A percentile compares a stretch with the other conserved stretches of the same genome.
Evolutionary conservation across 495 filamentous ascomycete genomes (phyloP).

Genomic region (Aspergillus ellipticus): DNA sequence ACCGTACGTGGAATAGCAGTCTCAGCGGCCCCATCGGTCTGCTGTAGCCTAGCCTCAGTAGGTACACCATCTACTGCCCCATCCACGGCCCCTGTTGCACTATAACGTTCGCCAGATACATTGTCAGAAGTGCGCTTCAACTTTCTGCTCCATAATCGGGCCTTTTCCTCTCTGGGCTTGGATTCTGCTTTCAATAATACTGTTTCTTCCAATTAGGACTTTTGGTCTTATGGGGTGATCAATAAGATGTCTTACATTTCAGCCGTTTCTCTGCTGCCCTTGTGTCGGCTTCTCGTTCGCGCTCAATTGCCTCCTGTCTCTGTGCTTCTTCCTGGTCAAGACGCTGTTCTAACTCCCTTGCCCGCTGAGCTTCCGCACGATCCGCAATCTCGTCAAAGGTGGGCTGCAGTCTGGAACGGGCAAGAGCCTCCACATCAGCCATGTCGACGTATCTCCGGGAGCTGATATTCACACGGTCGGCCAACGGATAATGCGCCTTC

Average conservation of each 20-base stretch:
- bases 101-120: neutral
- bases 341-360: slow-evolving; percentile 53
- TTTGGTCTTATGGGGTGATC: neutral
- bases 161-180: slow-evolving; percentile 24
- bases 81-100: slow-evolving; percentile 5
- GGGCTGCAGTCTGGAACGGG: slow-evolving; percentile 75
- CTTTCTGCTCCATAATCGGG: slow-evolving; percentile 23
- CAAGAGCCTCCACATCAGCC: slow-evolving; percentile 76
- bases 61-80: slow-evolving; percentile 8
- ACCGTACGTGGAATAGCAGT: slow-evolving; percentile 13
- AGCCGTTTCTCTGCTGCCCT: slow-evolving; percentile 47
- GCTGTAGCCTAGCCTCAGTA: neutral
- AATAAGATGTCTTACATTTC: slow-evolving; percentile 39
- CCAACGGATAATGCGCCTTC: slow-evolving; percentile 50
- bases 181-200: slow-evolving; percentile 38
- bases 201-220: slow-evolving; percentile 29
- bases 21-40: neutral
- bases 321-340: slow-evolving; percentile 52
- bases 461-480: slow-evolving; percentile 74
- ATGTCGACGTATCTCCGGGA: slow-evolving; percentile 75
- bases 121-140: slow-evolving; percentile 3
- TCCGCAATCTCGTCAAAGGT: slow-evolving; percentile 86
- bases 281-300: slow-evolving; percentile 54
- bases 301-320: slow-evolving; percentile 40
- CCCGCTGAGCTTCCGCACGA: slow-evolving; percentile 63